phyloP scores from a whole-genome alignment of 805 yeast species.

The Saccharomycopsis selenospora region DNA sequence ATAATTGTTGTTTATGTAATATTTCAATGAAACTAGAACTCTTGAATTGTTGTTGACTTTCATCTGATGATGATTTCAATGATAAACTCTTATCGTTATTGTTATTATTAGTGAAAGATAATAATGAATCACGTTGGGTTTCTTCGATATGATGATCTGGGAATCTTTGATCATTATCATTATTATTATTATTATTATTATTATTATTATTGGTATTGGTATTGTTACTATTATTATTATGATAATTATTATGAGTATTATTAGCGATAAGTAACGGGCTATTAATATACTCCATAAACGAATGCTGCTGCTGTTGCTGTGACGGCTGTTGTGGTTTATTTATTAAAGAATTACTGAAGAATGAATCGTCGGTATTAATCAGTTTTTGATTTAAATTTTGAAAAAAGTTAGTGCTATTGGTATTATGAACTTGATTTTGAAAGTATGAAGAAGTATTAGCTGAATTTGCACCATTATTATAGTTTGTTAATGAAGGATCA shows the following conservation, averaged over 20 bases:
- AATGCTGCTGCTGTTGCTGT: neutral
- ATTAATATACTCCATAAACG: too few relatives aligned
- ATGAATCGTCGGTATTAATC: too few relatives aligned
- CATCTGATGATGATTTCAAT: slow-evolving; percentile 40
- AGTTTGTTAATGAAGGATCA: too few relatives aligned
- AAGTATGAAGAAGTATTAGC: too few relatives aligned
- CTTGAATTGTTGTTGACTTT: slow-evolving; percentile 32
- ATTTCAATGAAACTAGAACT: slow-evolving; percentile 31
- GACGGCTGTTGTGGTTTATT: neutral
- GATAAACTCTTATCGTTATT: slow-evolving; percentile 43
- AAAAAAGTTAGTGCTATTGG: too few relatives aligned
- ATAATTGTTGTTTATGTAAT: slow-evolving; percentile 30
- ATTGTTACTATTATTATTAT: neutral
- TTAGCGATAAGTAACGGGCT: too few relatives aligned
- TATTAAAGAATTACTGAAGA: too few relatives aligned
- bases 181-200: slow-evolving; percentile 1
- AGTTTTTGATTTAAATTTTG: too few relatives aligned
- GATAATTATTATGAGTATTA: too few relatives aligned
- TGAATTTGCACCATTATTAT: too few relatives aligned
- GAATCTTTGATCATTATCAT: too few relatives aligned
- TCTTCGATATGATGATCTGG: neutral
- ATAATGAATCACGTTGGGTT: neutral
- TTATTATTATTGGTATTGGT: neutral
- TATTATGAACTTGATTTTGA: too few relatives aligned
- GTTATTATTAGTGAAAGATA: slow-evolving; percentile 17